These are phyloP conservation scores for Ramularia collo-cygni DNA, from an alignment of 2,329 filamentous ascomycete species.

Conservation along the genomic window DNA sequence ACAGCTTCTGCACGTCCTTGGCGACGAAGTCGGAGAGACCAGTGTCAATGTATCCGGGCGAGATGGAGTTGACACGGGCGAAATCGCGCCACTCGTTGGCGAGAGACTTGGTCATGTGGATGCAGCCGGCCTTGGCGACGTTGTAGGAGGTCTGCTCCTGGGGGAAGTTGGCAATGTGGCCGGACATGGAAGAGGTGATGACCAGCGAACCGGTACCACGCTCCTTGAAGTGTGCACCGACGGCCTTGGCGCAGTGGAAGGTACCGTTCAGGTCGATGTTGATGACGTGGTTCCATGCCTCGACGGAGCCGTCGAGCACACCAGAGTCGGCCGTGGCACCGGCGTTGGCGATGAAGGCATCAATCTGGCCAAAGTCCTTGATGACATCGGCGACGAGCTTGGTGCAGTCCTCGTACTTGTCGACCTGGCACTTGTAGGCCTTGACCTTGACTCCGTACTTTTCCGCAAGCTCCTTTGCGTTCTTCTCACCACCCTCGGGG, in stretches of 20 bases:
- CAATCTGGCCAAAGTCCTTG: constrained; percentile 63
- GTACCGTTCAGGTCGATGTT: constrained; percentile 80
- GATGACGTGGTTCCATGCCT: constrained; percentile 71
- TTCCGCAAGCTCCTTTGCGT: constrained; percentile 54
- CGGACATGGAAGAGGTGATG: constrained; percentile 69
- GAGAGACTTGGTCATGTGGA: constrained; percentile 50
- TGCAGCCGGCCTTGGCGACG: constrained; percentile 60
- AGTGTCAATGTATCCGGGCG: constrained; percentile 63
- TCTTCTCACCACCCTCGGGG: constrained; percentile 56
- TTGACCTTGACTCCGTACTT: constrained; percentile 60
- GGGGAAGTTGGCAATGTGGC: constrained; percentile 76
- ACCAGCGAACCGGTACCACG: constrained; percentile 58
- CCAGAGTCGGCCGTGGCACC: constrained; percentile 63
- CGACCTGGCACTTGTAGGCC: constrained; percentile 60
- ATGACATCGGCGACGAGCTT: constrained; percentile 53
- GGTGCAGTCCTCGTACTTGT: constrained; percentile 50
- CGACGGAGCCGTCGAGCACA: constrained; percentile 61
- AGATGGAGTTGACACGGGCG: constrained; percentile 61
- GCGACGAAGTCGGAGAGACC: constrained; percentile 60
- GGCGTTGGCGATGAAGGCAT: constrained; percentile 63
- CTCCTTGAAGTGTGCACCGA: constrained; percentile 70
- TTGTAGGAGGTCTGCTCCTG: constrained; percentile 63
- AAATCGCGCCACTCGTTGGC: constrained; percentile 66
- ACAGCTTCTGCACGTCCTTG: constrained; percentile 50
- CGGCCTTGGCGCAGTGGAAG: constrained; percentile 80